phyloP scores from a whole-genome alignment of 2,329 filamentous ascomycete species.

The Phaeomoniella chlamydospora region DNA sequence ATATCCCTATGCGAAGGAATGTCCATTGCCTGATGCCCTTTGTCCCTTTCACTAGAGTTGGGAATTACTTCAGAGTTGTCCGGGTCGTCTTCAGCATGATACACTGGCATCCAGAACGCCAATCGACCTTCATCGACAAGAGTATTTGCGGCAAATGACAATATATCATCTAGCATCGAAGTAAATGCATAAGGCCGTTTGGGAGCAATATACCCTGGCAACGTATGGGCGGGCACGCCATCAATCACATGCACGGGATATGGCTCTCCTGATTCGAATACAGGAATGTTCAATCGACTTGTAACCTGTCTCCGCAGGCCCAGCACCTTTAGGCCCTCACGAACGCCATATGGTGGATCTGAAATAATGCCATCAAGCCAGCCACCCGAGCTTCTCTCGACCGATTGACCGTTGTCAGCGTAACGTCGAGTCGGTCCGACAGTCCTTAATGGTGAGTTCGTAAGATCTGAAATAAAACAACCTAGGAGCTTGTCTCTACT shows the following conservation, averaged over 20 bases:
- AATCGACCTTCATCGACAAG: constrained; percentile 68
- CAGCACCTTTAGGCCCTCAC: constrained; percentile 80
- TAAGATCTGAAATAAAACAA: constrained; percentile 73
- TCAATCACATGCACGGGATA: constrained; percentile 37
- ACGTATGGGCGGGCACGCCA: constrained; percentile 56
- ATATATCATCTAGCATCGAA: constrained; percentile 78
- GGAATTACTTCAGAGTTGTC: constrained; percentile 5
- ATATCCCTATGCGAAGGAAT: constrained; percentile 50
- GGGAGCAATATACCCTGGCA: constrained; percentile 62
- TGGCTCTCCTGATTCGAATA: not conserved
- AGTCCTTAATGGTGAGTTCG: constrained; percentile 61
- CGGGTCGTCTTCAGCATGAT: constrained; percentile 58
- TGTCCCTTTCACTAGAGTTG: not conserved
- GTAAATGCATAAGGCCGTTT: constrained; percentile 88
- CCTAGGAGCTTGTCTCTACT: constrained; percentile 54
- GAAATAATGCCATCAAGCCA: constrained; percentile 85
- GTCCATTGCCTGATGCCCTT: constrained; percentile 1
- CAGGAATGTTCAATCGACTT: constrained; percentile 23
- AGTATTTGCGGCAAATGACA: constrained; percentile 63
- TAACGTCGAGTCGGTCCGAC: constrained; percentile 13
- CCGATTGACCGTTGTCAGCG: not conserved
- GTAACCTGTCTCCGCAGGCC: constrained; percentile 50
- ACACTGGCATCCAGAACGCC: constrained; percentile 95
- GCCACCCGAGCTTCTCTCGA: constrained; percentile 14
- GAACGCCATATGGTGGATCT: constrained; percentile 89